A percentile compares a stretch with the other conserved stretches of the same genome.
These are phyloP conservation scores for Heteromeles arbutifolia DNA, from an alignment of 306 rosid species.

Conservation along the genomic window DNA sequence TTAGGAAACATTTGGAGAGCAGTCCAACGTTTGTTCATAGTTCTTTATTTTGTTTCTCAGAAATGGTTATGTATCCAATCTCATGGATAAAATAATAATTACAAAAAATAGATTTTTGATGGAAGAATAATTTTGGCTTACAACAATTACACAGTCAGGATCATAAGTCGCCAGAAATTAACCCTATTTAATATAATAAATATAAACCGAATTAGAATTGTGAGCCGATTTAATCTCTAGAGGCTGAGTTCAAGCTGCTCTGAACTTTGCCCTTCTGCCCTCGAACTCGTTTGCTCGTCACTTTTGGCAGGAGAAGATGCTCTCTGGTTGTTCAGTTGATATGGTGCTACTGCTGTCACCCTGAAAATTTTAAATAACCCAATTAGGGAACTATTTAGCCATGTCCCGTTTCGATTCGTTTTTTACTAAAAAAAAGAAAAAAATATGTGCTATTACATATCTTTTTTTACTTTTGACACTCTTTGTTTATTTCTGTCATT, in stretches of 20 bases:
- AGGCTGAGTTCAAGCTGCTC: conserved; percentile 56
- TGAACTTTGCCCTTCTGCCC: conserved; percentile 28
- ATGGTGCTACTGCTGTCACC: conserved; percentile 63
- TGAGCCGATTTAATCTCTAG: conserved; percentile 17
- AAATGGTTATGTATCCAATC: not conserved
- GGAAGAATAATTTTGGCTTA: not conserved
- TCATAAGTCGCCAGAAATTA: not conserved
- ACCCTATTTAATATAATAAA: not conserved
- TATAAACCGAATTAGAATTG: conserved; percentile 8
- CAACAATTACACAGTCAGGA: not conserved
- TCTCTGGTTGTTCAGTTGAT: conserved; percentile 38
- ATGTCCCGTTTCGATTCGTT: not conserved
- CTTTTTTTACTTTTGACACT: no score
- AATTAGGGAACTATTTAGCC: not conserved
- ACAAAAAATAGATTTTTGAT: not conserved
- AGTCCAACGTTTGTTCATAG: no score
- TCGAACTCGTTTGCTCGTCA: conserved; percentile 17
- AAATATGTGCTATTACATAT: no score
- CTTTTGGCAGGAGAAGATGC: conserved; percentile 9
- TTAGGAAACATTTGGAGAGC: no score
- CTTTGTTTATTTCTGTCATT: no score
- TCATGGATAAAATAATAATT: not conserved
- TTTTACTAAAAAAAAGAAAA: no score
- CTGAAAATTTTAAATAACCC: conserved; percentile 26
- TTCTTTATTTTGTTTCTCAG: no score